These are phyloP conservation scores for Jaapia argillacea DNA, from an alignment of 768 basidiomycete species.

Conservation along the genomic window DNA sequence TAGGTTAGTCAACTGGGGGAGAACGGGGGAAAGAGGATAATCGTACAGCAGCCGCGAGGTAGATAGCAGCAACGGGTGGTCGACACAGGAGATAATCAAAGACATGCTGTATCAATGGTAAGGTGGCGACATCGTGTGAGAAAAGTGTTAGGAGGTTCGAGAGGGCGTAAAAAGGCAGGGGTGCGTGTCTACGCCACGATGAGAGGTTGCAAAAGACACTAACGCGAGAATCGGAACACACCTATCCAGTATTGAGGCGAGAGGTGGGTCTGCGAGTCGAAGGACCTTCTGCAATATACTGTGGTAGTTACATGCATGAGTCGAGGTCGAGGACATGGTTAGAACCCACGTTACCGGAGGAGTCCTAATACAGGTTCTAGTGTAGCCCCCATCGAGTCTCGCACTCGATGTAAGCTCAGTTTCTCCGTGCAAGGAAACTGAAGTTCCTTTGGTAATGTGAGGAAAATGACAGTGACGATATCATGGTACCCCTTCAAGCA, in stretches of 20 bases:
- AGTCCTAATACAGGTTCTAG: conserved; percentile 81
- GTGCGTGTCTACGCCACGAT: conserved; percentile 40
- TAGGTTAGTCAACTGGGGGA: neutral
- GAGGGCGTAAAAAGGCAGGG: conserved; percentile 82
- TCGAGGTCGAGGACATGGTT: neutral
- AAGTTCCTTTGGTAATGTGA: conserved; percentile 56
- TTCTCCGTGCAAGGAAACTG: conserved; percentile 57
- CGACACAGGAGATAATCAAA: conserved; percentile 85
- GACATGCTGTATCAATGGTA: conserved; percentile 83
- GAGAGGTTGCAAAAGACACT: conserved; percentile 1
- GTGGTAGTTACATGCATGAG: neutral
- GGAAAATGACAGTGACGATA: conserved; percentile 74
- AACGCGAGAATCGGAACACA: conserved; percentile 19
- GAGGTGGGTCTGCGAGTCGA: conserved; percentile 56
- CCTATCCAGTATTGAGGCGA: conserved; percentile 61
- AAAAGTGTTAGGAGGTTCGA: conserved; percentile 88
- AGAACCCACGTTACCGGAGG: conserved; percentile 37
- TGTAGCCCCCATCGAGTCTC: conserved; percentile 83
- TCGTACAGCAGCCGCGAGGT: conserved; percentile 76
- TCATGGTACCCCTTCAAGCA: conserved; percentile 80
- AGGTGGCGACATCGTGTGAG: conserved; percentile 84
- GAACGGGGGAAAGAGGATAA: neutral
- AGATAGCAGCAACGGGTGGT: conserved; percentile 73
- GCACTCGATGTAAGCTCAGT: conserved; percentile 63
- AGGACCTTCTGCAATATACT: conserved; percentile 74